Base-by-base conservation (phyloP, 2,329 filamentous ascomycete species). In the Ophiostoma perfectum region DNA sequence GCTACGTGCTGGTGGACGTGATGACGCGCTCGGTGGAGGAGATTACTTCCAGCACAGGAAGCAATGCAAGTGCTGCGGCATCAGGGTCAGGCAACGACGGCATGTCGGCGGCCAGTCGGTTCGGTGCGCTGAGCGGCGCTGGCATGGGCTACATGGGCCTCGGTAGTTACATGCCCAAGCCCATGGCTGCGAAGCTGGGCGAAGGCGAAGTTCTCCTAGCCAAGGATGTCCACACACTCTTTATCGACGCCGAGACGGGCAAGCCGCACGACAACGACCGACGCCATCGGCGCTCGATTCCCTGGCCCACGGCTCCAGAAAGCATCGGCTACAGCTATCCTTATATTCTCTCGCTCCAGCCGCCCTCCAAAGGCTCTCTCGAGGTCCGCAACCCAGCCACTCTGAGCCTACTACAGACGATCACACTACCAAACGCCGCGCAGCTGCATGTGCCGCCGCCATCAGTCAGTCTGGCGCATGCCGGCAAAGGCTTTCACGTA, bases 81-180 rank as follows among this genome's bases (percentile, higher is more conserved):
- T 65, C 63, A 5, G n/a, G 60, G 16, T 41, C 16, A 2, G 66
- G 52, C 38, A 44, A 27, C 0, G 45, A 44, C 14, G 64, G 66
- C n/a, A 62, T 68, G 11, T 67, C 68, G 41, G 1, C 91, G 72
- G 86, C 85, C 2, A 88, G 88, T 68, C 86, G 93, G 49, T 94
- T 97, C 73, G 92, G 92, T 5, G 90, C 92, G 1, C 89, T 94
- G 71, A 90, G 90, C 70, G 90, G 89, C 67, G 90, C 90, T 7
- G 91, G 72, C 62, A 97, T 98, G 92, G 93, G 93, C 62, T 98
- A 98, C 76, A 96, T 98, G 86, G 94, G 94, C 0, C 88, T 98
- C 76, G 93, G 92, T 65, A 91, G 92, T 58, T 95, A 93, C 81
- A 92, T 94, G 68, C 94, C 95, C 1, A 96, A 92, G 75, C 96